Evolutionary conservation across 768 basidiomycete species (phyloP), one percentile per base, ranked within the genome.

Genomic region (Boletus rex-veris): DNA sequence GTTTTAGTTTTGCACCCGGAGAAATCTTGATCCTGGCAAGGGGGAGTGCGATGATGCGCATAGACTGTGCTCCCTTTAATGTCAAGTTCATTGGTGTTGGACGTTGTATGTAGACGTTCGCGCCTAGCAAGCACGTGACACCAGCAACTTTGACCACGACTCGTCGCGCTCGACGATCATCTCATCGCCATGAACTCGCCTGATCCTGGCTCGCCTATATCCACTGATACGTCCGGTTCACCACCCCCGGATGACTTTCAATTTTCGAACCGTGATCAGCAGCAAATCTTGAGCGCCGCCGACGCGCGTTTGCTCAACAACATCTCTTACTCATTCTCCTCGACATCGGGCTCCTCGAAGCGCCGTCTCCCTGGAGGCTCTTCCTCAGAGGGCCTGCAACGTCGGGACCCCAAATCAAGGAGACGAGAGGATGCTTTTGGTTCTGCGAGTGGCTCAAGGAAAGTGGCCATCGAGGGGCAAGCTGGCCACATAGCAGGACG

Each of bases 291-390:
- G 45, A 58, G 44, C 24, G 40, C 48, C n/a, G 45, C 59, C 2
- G 65, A 70, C 24, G 35, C 61, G 43, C 64, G 65, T 26, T 52
- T 58, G 24, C 56, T 53, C 47, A 50, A 16, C 37, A 69, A 45
- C 19, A 47, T 54, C 35, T 33, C 66, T 26, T 53, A 63, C 37
- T 45, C 70, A 16, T 57, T 70, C 35, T 14, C 57, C 30, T 33
- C 65, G 21, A 48, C 55, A 21, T 52, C 71, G 19, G 63, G 70
- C 47, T 65, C 77, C 24, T 75, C 81, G 11, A 81, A 81, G 59
- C 78, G 81, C 15, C 77, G 80, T 33, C 69, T 80, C n/a, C 80
- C 80, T 7, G 72, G 71, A 37, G 74, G 80, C n/a, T 69, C 75
- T 35, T 73, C 74, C 14, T 74, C 71, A 28, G 74, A 73, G 53